Conservation (phyloP, 2,329 filamentous ascomycete species). For the Emergomyces orientalis region DNA sequence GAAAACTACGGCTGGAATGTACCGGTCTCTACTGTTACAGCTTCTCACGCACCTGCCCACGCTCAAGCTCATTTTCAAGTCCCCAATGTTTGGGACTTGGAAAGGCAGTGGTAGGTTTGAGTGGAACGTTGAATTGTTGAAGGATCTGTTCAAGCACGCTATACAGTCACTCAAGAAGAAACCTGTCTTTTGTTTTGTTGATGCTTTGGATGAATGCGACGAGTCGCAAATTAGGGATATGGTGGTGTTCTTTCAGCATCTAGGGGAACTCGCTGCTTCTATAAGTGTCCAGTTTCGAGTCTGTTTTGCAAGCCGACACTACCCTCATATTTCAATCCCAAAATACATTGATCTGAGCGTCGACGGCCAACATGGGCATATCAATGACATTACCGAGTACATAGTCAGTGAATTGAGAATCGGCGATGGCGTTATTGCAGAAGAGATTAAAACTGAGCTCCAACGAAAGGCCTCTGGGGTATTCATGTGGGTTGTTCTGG, state of each 20-base stretch:
- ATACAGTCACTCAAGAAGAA: conserved; percentile 13
- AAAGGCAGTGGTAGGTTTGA: neutral
- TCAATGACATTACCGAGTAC: conserved; percentile 21
- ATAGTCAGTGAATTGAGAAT: conserved; percentile 13
- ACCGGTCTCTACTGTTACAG: conserved; percentile 23
- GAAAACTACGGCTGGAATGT: conserved; percentile 21
- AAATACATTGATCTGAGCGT: conserved; percentile 28
- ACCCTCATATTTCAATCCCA: conserved; percentile 32
- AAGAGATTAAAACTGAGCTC: conserved; percentile 27
- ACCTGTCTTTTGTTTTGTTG: conserved; percentile 31
- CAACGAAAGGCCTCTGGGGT: conserved; percentile 33
- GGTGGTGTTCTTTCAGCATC: conserved; percentile 28
- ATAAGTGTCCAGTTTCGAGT: conserved; percentile 20
- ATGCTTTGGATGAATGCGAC: conserved; percentile 41
- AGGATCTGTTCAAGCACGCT: conserved; percentile 16
- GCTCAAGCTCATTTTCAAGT: conserved; percentile 16
- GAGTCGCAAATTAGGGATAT: conserved; percentile 32
- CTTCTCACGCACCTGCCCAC: conserved; percentile 19
- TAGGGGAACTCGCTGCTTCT: conserved; percentile 18
- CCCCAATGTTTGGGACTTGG: conserved; percentile 5
- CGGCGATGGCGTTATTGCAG: conserved; percentile 18
- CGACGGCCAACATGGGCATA: conserved; percentile 33
- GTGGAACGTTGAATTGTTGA: conserved; percentile 15
- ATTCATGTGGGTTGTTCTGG: conserved; percentile 42
- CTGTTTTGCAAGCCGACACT: conserved; percentile 39